Evolutionary conservation across 805 yeast genomes (phyloP).

Genomic region (Kuraishia piskuri): DNA sequence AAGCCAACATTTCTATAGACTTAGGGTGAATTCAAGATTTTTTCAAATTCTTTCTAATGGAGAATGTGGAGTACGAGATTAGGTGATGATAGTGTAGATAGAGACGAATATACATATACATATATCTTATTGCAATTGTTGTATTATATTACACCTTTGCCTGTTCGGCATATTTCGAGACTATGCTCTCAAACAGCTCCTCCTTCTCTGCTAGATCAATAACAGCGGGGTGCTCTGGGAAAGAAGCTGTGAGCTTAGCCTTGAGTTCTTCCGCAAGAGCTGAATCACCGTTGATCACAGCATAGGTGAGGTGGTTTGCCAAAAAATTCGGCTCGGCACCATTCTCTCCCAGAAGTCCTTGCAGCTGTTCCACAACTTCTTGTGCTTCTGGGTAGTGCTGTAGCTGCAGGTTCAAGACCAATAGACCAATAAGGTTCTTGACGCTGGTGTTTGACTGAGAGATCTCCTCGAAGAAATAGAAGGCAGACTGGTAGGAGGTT

Average conservation of each 20-base stretch:
- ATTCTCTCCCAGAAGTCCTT: conserved; percentile 8
- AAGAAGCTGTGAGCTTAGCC: conserved; percentile 32
- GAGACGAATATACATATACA: not conserved
- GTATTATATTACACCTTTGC: not conserved
- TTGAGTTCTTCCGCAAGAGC: conserved; percentile 27
- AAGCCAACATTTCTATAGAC: conserved; percentile 8
- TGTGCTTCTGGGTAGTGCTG: conserved; percentile 77
- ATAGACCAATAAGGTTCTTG: conserved; percentile 50
- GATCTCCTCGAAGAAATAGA: conserved; percentile 76
- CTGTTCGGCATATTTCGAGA: conserved; percentile 37
- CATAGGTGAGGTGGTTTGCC: conserved; percentile 58
- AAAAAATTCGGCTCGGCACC: conserved; percentile 32
- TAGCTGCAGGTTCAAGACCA: conserved; percentile 71
- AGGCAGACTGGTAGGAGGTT: conserved; percentile 28
- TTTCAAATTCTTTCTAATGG: conserved; percentile 7
- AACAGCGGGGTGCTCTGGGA: conserved; percentile 50
- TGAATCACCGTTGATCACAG: conserved; percentile 43
- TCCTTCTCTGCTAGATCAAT: conserved; percentile 54
- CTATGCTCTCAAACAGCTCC: conserved; percentile 59
- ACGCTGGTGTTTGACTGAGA: conserved; percentile 42
- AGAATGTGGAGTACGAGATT: conserved; percentile 5
- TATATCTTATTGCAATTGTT: not conserved
- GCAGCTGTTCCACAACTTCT: conserved; percentile 43
- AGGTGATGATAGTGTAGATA: not conserved
- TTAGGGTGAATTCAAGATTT: conserved; percentile 7